phyloP scores from a whole-genome alignment of 2,329 filamentous ascomycete genomes.

The Hyphodiscus sp. region DNA sequence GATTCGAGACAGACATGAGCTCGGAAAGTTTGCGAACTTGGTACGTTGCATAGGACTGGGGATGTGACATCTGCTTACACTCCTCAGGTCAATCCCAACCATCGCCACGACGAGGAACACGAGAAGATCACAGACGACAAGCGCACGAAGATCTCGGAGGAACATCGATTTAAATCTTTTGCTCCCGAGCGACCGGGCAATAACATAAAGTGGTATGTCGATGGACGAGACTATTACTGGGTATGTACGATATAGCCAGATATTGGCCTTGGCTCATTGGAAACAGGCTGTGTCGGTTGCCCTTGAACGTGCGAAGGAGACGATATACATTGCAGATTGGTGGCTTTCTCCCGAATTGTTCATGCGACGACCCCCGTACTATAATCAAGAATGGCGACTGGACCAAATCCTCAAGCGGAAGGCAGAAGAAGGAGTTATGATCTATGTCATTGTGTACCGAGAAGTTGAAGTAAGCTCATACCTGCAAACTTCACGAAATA shows the following conservation, averaged over 20 bases:
- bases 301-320: conserved; percentile 82
- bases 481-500: neutral
- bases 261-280: neutral
- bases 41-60: conserved; percentile 33
- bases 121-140: conserved; percentile 80
- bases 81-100: conserved; percentile 67
- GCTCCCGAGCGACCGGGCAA: conserved; percentile 84
- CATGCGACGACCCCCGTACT: conserved; percentile 74
- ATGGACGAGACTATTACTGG: conserved; percentile 93
- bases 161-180: conserved; percentile 82
- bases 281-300: conserved; percentile 70
- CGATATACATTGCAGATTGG: conserved; percentile 96
- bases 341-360: conserved; percentile 90
- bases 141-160: conserved; percentile 61
- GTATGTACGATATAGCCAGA: conserved; percentile 29
- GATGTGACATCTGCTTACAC: neutral
- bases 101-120: conserved; percentile 90
- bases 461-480: conserved; percentile 42
- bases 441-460: conserved; percentile 89
- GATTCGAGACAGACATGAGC: conserved; percentile 40
- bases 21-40: conserved; percentile 58
- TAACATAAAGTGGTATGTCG: conserved; percentile 93
- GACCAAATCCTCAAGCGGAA: conserved; percentile 82
- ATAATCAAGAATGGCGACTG: conserved; percentile 78
- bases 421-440: conserved; percentile 89